phyloP scores from a whole-genome alignment of 2,329 filamentous ascomycete species.

The Sporothrix luriei region DNA sequence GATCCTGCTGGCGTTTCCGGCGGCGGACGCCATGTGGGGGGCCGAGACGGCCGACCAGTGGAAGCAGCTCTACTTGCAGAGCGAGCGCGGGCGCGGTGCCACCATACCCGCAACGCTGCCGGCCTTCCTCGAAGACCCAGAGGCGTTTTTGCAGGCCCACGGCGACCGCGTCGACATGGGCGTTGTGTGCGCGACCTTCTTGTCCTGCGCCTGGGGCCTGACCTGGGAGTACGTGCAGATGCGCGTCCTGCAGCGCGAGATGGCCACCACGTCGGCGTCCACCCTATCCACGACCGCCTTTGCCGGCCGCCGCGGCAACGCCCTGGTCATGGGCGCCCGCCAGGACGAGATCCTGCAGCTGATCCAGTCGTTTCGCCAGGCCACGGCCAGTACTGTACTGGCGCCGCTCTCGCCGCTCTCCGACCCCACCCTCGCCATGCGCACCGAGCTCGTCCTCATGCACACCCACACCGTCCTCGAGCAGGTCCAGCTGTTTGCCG shows the following conservation, averaged over 20 bases:
- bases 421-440: constrained; percentile 3
- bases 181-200: neutral
- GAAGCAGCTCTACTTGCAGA: constrained; percentile 7
- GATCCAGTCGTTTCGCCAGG: neutral
- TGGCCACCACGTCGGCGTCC: neutral
- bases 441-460: constrained; percentile 7
- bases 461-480: constrained; percentile 17
- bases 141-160: neutral
- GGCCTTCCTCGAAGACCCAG: neutral
- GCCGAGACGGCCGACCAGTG: neutral
- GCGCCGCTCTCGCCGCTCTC: neutral
- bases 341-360: constrained; percentile 4
- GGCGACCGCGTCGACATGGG: constrained; percentile 2
- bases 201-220: constrained; percentile 12
- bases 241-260: neutral
- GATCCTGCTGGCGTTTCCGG: neutral
- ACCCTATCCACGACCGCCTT: neutral
- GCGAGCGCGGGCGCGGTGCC: neutral
- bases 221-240: constrained; percentile 16
- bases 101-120: neutral
- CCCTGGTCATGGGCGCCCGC: neutral
- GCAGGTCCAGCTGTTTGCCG: constrained; percentile 12
- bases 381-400: neutral
- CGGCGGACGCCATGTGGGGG: neutral
- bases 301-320: neutral